A percentile compares a stretch with the other conserved stretches of the same genome.
These are phyloP conservation scores for Talaromyces albobiverticillius DNA, from an alignment of 2,329 filamentous ascomycete genomes.

Conservation along the genomic window DNA sequence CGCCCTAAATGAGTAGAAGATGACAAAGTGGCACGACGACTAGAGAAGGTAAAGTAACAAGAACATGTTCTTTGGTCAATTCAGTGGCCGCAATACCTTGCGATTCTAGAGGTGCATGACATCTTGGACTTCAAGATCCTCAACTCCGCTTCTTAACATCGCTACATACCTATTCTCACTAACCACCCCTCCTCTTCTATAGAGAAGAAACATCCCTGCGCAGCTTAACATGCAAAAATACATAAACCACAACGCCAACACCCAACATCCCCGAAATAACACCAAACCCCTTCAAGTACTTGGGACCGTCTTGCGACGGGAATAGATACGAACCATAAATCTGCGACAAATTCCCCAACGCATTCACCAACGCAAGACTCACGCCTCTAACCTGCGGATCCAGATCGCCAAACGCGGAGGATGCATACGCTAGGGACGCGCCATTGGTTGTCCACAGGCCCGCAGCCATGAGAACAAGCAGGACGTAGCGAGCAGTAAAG, in stretches of 20 bases:
- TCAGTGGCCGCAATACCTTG: too few relatives aligned
- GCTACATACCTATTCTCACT: too few relatives aligned
- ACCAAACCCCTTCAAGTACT: neutral
- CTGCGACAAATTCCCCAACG: slow-evolving; percentile 53
- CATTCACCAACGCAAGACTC: slow-evolving; percentile 53
- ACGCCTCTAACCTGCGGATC: slow-evolving; percentile 51
- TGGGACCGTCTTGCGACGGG: neutral
- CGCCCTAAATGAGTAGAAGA: too few relatives aligned
- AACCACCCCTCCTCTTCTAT: neutral
- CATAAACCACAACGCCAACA: neutral
- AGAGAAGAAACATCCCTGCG: neutral
- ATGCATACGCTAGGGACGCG: slow-evolving; percentile 51
- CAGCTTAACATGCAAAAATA: neutral
- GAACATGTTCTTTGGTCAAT: too few relatives aligned
- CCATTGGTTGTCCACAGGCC: slow-evolving; percentile 56
- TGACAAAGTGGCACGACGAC: too few relatives aligned
- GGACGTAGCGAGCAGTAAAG: slow-evolving; percentile 52
- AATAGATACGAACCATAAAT: slow-evolving; percentile 47
- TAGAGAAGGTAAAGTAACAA: too few relatives aligned
- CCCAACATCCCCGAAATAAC: neutral
- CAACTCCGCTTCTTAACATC: too few relatives aligned
- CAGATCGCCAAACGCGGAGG: slow-evolving; percentile 52
- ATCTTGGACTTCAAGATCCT: too few relatives aligned
- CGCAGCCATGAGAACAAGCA: slow-evolving; percentile 56
- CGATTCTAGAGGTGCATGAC: too few relatives aligned